Conservation (phyloP, 2,329 filamentous ascomycete species). For the Lasiodiplodia theobromae region DNA sequence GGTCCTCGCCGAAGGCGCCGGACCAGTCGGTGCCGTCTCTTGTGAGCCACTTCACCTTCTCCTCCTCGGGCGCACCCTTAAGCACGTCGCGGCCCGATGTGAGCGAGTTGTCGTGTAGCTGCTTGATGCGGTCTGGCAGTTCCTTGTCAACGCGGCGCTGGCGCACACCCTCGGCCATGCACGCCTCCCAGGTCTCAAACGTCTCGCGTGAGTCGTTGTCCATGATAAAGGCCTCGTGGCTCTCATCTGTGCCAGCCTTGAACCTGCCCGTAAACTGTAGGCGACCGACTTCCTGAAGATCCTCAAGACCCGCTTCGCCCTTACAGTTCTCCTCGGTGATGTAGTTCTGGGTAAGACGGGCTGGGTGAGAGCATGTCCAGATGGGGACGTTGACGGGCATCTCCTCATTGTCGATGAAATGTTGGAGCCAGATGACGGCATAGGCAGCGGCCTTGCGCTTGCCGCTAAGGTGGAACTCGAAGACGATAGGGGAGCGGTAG, state of each 20-base stretch:
- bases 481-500: constrained; percentile 87
- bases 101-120: constrained; percentile 82
- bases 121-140: constrained; percentile 73
- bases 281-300: constrained; percentile 80
- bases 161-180: constrained; percentile 85
- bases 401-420: constrained; percentile 81
- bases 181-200: constrained; percentile 93
- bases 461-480: constrained; percentile 78
- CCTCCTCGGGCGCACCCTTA: constrained; percentile 72
- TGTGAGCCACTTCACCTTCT: constrained; percentile 78
- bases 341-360: constrained; percentile 87
- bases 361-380: constrained; percentile 79
- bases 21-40: constrained; percentile 87
- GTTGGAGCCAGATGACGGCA: constrained; percentile 84
- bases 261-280: constrained; percentile 82
- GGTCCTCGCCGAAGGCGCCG: constrained; percentile 83
- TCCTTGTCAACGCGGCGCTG: constrained; percentile 73
- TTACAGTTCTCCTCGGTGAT: constrained; percentile 80
- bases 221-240: constrained; percentile 81
- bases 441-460: constrained; percentile 77
- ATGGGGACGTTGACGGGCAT: constrained; percentile 85
- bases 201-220: constrained; percentile 93
- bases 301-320: constrained; percentile 73
- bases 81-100: constrained; percentile 82
- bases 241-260: constrained; percentile 87